Evolutionary conservation across 805 yeast species (phyloP).

Genomic region (Lipomyces kockii): DNA sequence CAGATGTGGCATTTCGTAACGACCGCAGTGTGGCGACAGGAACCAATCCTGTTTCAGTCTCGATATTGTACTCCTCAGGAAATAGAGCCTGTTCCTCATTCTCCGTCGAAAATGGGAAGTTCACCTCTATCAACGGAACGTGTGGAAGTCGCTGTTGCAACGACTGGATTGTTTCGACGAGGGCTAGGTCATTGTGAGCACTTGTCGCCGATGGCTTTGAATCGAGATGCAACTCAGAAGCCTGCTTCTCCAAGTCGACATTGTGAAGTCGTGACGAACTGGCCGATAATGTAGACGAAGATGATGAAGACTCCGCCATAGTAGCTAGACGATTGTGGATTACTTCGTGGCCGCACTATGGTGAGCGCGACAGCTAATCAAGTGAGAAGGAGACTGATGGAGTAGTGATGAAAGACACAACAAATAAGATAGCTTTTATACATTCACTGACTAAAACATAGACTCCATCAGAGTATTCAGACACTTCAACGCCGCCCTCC

Average conservation of each 20-base stretch:
- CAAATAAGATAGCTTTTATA: no score
- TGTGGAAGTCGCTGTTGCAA: not conserved
- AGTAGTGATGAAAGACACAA: no score
- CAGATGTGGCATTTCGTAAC: conserved; percentile 1
- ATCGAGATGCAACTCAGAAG: not conserved
- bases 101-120: conserved; percentile 50
- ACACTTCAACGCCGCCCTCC: no score
- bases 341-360: no score
- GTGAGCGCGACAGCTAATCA: no score
- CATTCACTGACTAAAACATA: no score
- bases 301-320: not conserved
- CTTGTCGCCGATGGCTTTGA: not conserved
- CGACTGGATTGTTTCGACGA: no score
- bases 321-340: not conserved
- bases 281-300: not conserved
- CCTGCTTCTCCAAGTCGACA: not conserved
- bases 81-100: conserved; percentile 52
- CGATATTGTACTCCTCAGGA: conserved; percentile 88
- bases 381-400: no score
- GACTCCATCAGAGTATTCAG: no score
- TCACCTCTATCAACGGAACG: conserved; percentile 41
- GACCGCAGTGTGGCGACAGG: conserved; percentile 46
- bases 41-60: conserved; percentile 84
- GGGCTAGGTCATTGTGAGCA: no score
- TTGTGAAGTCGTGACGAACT: no score